Base-by-base conservation (phyloP, 2,329 filamentous ascomycete species). In the Leptosphaerulina australis region DNA sequence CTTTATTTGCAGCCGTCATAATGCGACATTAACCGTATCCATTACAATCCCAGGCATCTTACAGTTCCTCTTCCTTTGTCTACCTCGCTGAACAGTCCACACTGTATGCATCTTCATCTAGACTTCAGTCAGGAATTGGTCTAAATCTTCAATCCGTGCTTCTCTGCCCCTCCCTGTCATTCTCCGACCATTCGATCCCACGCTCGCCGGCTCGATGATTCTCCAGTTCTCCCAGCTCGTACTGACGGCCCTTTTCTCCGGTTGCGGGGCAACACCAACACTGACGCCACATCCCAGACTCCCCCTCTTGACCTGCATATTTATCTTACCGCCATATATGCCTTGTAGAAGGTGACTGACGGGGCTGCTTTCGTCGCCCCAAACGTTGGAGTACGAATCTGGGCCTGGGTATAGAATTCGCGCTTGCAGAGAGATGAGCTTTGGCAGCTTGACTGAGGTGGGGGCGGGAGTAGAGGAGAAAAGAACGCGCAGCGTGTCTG, bases 321-420 rank as follows among this genome's bases (percentile, higher is more conserved):
- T 53, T n/a, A 77, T 71, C 25, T 69, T 68, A 14, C 69, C 75
- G 17, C 63, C 66, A 37, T 58, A 64, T n/a, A 73, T 67, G 49
- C 70, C 74, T 18, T 66, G 60, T 36, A 77, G 50, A 2, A 72
- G 68, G 18, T 74, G 60, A 6, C 63, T 66, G 37, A 73, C 57
- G 0, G 75, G 74, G 14, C 67, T 71, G 31, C 62, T 46, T 21
- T 74, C 68, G 47, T 75, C 71, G 22, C 66, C 60, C 74, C 74
- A 77, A 6, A 76, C 68, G 7, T 56, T 62, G 33, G 58, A 62
- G 56, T 75, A 76, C 9, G 67, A 63, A 30, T 71, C 64, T 3
- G 64, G 61, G 7, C 73, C 74, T 0, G 74, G 71, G 35, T 74
- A 77, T 47, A 73, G 71, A 35, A 77, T 67, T 7, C 74, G 69